Evolutionary conservation across 257 asterid genomes (phyloP).

Genomic region (Nicotiana tabacum): DNA sequence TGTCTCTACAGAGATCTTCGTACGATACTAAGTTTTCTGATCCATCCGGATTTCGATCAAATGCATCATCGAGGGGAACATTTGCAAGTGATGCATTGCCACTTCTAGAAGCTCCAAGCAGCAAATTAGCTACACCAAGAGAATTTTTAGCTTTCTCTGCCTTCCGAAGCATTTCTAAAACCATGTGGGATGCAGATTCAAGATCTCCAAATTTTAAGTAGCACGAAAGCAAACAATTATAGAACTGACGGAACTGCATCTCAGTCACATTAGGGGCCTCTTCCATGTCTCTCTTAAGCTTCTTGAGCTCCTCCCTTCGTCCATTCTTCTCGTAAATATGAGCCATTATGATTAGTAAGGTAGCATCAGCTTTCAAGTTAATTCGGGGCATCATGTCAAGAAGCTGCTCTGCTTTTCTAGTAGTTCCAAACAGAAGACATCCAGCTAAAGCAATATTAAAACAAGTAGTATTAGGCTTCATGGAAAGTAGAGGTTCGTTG

Average conservation of each 20-base stretch:
- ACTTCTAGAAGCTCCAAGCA: constrained; percentile 30
- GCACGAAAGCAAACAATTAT: constrained; percentile 74
- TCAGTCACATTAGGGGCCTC: constrained; percentile 58
- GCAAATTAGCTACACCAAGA: constrained; percentile 54
- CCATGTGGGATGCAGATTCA: constrained; percentile 70
- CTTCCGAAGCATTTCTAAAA: constrained; percentile 83
- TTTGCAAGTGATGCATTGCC: constrained; percentile 4
- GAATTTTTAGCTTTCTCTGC: constrained; percentile 70
- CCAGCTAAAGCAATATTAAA: constrained; percentile 74
- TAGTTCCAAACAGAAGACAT: constrained; percentile 68
- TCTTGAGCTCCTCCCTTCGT: constrained; percentile 72
- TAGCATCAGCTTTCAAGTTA: constrained; percentile 61
- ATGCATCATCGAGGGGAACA: constrained; percentile 19
- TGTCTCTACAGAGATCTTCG: constrained; percentile 57
- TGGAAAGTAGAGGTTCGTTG: constrained; percentile 27
- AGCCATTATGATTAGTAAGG: constrained; percentile 62
- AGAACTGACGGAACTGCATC: constrained; percentile 68
- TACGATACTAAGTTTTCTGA: constrained; percentile 29
- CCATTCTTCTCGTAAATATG: constrained; percentile 82
- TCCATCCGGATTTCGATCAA: constrained; percentile 18
- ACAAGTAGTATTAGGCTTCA: constrained; percentile 39
- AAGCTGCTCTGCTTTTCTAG: constrained; percentile 91
- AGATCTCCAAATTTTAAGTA: constrained; percentile 79
- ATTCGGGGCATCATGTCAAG: constrained; percentile 92
- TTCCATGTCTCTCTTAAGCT: constrained; percentile 73